Percentiles rank a stretch among this genome's conserved stretches.
Evolutionary conservation across 148 eudicot species (phyloP).

Genomic region (Polygonum maritimum): DNA sequence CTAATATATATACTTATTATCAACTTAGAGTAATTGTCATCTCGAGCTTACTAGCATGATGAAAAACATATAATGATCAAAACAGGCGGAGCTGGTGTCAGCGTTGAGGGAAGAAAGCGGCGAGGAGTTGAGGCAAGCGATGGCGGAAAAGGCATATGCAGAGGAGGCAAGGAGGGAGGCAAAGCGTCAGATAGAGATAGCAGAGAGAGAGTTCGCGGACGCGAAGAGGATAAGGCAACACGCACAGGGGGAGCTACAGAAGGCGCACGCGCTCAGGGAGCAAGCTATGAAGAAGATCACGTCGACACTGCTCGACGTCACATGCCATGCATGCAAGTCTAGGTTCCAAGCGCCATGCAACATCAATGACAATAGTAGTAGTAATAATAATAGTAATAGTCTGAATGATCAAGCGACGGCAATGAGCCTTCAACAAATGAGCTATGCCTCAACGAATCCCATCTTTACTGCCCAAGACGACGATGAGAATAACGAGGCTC

Average conservation of each 20-base stretch:
- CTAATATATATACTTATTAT: too few species aligned
- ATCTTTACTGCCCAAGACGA: neutral
- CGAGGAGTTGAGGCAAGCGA: conserved; percentile 49
- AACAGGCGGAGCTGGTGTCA: neutral
- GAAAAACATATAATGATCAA: too few species aligned
- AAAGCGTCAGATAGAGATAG: conserved; percentile 49
- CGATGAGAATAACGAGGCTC: neutral
- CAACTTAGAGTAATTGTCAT: too few species aligned
- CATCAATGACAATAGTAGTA: too few species aligned
- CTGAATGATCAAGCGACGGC: neutral
- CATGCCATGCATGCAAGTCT: conserved; percentile 61
- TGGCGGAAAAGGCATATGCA: conserved; percentile 61
- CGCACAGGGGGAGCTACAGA: conserved; percentile 57
- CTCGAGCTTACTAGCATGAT: too few species aligned
- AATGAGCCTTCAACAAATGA: conserved; percentile 5
- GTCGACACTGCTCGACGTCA: conserved; percentile 40
- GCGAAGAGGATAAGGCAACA: conserved; percentile 75
- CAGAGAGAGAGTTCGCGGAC: conserved; percentile 54
- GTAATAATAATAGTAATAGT: too few species aligned
- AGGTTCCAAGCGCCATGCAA: conserved; percentile 20
- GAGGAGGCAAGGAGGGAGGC: conserved; percentile 68
- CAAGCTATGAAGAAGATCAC: conserved; percentile 47
- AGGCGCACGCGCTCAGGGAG: conserved; percentile 49
- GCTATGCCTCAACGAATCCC: conserved; percentile 2
- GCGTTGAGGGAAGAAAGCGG: conserved; percentile 28